Percentiles rank a stretch among this genome's conserved stretches.
phyloP scores from a whole-genome alignment of 768 basidiomycete species.

The Russula lepida region DNA sequence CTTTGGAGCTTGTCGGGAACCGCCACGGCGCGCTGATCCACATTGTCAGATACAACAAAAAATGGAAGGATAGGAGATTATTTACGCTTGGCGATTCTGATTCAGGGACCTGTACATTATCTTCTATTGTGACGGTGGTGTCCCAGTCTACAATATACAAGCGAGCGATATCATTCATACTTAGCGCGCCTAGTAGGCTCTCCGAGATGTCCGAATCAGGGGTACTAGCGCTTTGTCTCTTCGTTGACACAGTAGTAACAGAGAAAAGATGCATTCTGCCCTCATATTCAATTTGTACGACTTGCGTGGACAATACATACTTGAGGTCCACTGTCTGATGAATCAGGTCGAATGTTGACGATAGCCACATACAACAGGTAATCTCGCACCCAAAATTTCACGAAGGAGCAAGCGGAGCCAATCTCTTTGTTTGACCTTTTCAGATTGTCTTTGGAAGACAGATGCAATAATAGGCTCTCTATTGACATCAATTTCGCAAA shows the following conservation, averaged over 20 bases:
- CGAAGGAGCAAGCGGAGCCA: slow-evolving; percentile 63
- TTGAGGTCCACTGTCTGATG: slow-evolving; percentile 56
- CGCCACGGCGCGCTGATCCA: slow-evolving; percentile 27
- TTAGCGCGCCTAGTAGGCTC: slow-evolving; percentile 40
- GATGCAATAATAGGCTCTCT: slow-evolving; percentile 1
- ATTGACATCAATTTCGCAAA: slow-evolving; percentile 39
- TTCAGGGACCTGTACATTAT: slow-evolving; percentile 25
- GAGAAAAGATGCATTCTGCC: slow-evolving; percentile 47
- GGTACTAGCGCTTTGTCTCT: slow-evolving; percentile 18
- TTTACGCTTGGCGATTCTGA: slow-evolving; percentile 19
- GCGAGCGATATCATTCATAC: slow-evolving; percentile 32
- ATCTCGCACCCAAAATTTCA: slow-evolving; percentile 55
- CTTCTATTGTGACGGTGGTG: slow-evolving; percentile 40
- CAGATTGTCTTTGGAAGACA: slow-evolving; percentile 4
- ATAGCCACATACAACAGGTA: slow-evolving; percentile 7
- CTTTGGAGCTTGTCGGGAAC: slow-evolving; percentile 35
- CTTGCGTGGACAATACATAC: slow-evolving; percentile 54
- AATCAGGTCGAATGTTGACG: neutral
- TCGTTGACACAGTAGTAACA: slow-evolving; percentile 39
- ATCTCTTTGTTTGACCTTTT: slow-evolving; percentile 39
- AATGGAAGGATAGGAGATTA: slow-evolving; percentile 1
- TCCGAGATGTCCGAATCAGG: slow-evolving; percentile 31
- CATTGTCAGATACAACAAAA: neutral
- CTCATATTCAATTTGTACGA: slow-evolving; percentile 58
- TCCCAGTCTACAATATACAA: slow-evolving; percentile 69